Conservation (phyloP, 1,139 yeast genomes). For the Hyphopichia khmerensis region DNA sequence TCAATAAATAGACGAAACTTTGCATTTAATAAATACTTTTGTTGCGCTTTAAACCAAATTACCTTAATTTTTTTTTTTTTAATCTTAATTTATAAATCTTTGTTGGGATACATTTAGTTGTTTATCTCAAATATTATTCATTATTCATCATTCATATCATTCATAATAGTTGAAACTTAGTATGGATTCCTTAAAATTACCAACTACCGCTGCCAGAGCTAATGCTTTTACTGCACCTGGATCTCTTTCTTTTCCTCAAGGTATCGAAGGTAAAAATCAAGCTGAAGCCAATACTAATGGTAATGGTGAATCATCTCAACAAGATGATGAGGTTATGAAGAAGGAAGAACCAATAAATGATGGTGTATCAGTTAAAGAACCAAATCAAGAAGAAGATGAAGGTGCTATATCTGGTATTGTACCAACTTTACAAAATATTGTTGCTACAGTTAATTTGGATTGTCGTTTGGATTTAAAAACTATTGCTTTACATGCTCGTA, state of each 20-base stretch:
- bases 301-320: not conserved
- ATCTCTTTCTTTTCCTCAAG: slow-evolving; percentile 62
- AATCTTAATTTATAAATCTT: not conserved
- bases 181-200: slow-evolving; percentile 75
- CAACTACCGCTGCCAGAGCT: slow-evolving; percentile 81
- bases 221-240: slow-evolving; percentile 71
- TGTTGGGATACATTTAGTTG: slow-evolving; percentile 46
- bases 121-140: slow-evolving; percentile 37
- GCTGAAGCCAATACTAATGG: slow-evolving; percentile 8
- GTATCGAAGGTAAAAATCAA: slow-evolving; percentile 24
- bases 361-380: slow-evolving; percentile 29
- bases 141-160: not conserved
- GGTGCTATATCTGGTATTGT: slow-evolving; percentile 88
- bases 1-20: too few species aligned
- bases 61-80: slow-evolving; percentile 2
- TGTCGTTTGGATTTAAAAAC: slow-evolving; percentile 95
- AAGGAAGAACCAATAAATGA: slow-evolving; percentile 26
- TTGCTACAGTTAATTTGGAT: slow-evolving; percentile 95
- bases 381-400: slow-evolving; percentile 54
- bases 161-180: slow-evolving; percentile 1
- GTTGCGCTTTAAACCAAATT: too few species aligned
- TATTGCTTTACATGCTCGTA: slow-evolving; percentile 97
- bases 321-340: slow-evolving; percentile 15
- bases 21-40: too few species aligned
- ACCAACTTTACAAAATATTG: slow-evolving; percentile 94